Evolutionary conservation across 192 early-diverging fungal genomes (phyloP), one percentile per base, ranked within the genome.

Genomic region (Entophlyctis luteolus): DNA sequence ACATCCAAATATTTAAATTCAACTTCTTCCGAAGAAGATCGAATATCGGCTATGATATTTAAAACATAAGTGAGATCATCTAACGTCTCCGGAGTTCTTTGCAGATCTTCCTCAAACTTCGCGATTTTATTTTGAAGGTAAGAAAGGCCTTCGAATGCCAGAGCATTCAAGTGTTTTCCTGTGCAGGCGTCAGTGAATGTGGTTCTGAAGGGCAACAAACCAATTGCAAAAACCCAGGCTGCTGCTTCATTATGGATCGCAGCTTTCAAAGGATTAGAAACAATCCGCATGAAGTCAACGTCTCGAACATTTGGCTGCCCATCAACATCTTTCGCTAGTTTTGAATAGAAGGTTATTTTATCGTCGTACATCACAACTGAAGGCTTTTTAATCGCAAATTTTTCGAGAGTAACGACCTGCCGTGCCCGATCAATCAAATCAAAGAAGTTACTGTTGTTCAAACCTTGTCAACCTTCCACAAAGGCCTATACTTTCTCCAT

Each of bases 391-490:
- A 84, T 77, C 1, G 85, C 82, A 77, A 86, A 86, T 65, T 86
- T 86, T 68, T 86, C 85, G 36, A 86, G 66, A 2, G 85, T 86
- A 16, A 84, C 77, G 12, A 77, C 81, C 78, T 80, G 39, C 8
- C n/a, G 28, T 32, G 70, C 4, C 12, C 18, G 65, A 23, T 42
- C n/a, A 8, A 42, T 27, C 27, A 35, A 72, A 62, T 36, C 20
- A 46, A 54, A 28, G 4, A 12, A 22, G 22, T 14, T 16, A 20
- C n/a, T 5, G 47, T 48, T 65, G 32, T 31, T 2, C 56, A 27
- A 36, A 84, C 82, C 73, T 86, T 86, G 65, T 86, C 84, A 14
- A 86, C 84, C 65, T 83, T 85, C 84, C 84, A 86, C 33, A 86
- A 55, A 4, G 84, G 84, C 35, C 78, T 63, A 38, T 85, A 86